Conservation (phyloP, 2,329 filamentous ascomycete species). For the Pyrenophora seminiperda region DNA sequence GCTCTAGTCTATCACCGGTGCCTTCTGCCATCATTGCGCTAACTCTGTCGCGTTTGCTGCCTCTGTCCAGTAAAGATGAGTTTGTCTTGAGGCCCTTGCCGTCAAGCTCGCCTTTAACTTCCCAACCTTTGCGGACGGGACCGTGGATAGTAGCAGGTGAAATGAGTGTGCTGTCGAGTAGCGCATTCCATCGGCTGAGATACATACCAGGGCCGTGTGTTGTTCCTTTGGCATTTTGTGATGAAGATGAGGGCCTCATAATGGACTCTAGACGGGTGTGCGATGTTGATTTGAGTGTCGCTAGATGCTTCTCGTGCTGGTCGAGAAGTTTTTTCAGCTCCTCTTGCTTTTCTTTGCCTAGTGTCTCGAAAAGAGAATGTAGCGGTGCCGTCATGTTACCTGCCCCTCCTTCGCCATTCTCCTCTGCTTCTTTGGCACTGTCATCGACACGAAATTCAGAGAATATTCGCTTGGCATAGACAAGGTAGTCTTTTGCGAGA, state of each 20-base stretch:
- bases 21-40: slow-evolving; percentile 30
- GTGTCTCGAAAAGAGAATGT: slow-evolving; percentile 50
- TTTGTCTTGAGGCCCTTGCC: slow-evolving; percentile 40
- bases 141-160: slow-evolving; percentile 64
- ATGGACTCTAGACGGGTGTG: slow-evolving; percentile 61
- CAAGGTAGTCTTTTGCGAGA: slow-evolving; percentile 64
- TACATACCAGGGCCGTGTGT: slow-evolving; percentile 73
- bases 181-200: slow-evolving; percentile 71
- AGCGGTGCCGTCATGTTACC: slow-evolving; percentile 53
- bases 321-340: slow-evolving; percentile 61
- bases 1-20: slow-evolving; percentile 33
- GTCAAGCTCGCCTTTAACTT: slow-evolving; percentile 46
- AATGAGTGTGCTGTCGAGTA: slow-evolving; percentile 72
- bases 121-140: slow-evolving; percentile 54
- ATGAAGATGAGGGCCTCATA: slow-evolving; percentile 43
- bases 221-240: slow-evolving; percentile 31
- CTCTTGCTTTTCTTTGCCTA: slow-evolving; percentile 56
- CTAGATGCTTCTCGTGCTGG: slow-evolving; percentile 65
- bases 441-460: slow-evolving; percentile 58
- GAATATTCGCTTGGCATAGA: slow-evolving; percentile 64
- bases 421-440: slow-evolving; percentile 20
- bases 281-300: slow-evolving; percentile 14
- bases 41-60: slow-evolving; percentile 16
- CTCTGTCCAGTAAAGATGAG: slow-evolving; percentile 19
- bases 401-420: slow-evolving; percentile 37